Evolutionary conservation across 2,329 filamentous ascomycete species (phyloP), one percentile per base, ranked within the genome.

Genomic region (Fusarium guadeloupense): DNA sequence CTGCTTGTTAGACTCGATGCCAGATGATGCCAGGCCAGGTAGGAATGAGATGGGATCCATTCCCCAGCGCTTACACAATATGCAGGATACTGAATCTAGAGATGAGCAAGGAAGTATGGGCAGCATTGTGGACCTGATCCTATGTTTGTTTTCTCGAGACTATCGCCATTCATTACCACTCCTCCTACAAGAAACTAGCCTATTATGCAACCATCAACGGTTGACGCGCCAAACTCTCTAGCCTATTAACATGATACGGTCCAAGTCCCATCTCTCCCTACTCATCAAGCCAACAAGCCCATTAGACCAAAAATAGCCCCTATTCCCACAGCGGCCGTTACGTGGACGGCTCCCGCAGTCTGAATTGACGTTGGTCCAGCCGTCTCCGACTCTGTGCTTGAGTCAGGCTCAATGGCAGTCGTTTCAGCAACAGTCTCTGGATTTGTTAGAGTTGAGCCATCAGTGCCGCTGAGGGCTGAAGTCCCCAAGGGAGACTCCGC

Each of bases 261-360:
- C 33, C 53, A 19, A 35, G 21, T 19, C 28, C 25, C 9, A 21
- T 50, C 20, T 21, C 21, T 52, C 34, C 43, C 9, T 45, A 13
- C n/a, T 44, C 33, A 40, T 68, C 44, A 70, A 46, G 40, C 64
- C 48, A 69, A 59, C n/a, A 69, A 43, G 25, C 54, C 62, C 55
- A 70, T 57, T 26, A 70, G 30, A 37, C 67, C 68, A 37, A 70
- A 37, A 17, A 70, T 31, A 40, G 59, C 68, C 31, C 68, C 62
- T 43, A 70, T 54, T 23, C 67, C 67, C 30, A 69, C 46, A 21
- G 59, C 68, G 13, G 46, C 66, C 42, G 53, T 69, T 26, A 59
- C 53, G 21, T 56, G 59, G 21, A 54, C 63, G 20, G 58, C 68
- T 46, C 64, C 66, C 14, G 66, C 68, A 30, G 58, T 59, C 44